Evolutionary conservation across 1,284 basidiomycete species (phyloP), one percentile per base, ranked within the genome.

Genomic region (Rhizopogon hawkerae): DNA sequence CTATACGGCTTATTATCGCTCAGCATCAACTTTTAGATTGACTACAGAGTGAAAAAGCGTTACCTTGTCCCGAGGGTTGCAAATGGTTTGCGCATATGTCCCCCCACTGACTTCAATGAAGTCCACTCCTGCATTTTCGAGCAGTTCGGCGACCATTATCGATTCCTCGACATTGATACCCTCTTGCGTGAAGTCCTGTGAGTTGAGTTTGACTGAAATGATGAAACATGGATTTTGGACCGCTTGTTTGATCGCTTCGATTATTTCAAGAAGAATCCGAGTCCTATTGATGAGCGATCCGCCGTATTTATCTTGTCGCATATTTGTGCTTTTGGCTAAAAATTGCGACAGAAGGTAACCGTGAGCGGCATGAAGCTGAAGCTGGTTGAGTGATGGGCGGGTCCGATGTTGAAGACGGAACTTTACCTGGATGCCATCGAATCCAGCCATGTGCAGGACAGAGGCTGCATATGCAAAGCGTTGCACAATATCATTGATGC

Each of bases 231-330:
- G 47, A 36, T 63, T 57, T 3, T 60, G 56, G n/a, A 66, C 65
- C 0, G 38, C 46, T 16, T 48, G 54, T 38, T 52, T 63, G 9
- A 67, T 57, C 65, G 69, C 47, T 65, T 65, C 3, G 60, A 64
- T 56, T 74, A 76, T 48, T 69, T 69, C 66, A 3, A 65, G 51
- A 21, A 64, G 42, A 31, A 64, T 18, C 1, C 63, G 64, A 16
- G 63, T 53, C 36, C 78, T 68, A 58, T 78, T 78, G 57, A 71
- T 66, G 31, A 77, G 50, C 5, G 62, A 63, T 4, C 78, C 78
- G 3, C 78, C 78, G 57, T 76, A 81, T 23, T 69, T 60, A 55
- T 81, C 78, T 5, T 67, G 74, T 35, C 79, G 71, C 42, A 68
- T 65, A 64, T 80, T 79, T 4, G 62, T 62, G 37, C 55, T 51